phyloP scores from a whole-genome alignment of 2,329 filamentous ascomycete genomes.

The Claviceps monticola region DNA sequence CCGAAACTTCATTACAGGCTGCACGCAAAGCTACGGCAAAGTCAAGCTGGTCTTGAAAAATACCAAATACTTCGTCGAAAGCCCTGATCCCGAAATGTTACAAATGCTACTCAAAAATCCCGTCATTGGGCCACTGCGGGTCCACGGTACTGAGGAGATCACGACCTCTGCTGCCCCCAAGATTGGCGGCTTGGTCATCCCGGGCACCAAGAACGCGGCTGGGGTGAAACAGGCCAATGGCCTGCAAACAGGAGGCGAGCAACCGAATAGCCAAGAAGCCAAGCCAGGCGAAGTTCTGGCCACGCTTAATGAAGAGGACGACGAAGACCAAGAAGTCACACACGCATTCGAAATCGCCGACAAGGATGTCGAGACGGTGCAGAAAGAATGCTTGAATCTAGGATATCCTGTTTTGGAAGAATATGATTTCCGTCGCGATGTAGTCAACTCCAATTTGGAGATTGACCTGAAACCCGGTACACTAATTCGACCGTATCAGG shows the following conservation, averaged over 20 bases:
- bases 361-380: constrained; percentile 69
- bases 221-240: constrained; percentile 61
- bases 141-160: constrained; percentile 58
- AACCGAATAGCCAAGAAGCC: constrained; percentile 32
- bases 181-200: constrained; percentile 78
- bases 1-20: constrained; percentile 60
- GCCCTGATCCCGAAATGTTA: constrained; percentile 71
- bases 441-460: constrained; percentile 76
- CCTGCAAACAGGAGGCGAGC: constrained; percentile 19
- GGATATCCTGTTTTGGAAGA: constrained; percentile 84
- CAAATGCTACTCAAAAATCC: constrained; percentile 77
- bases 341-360: constrained; percentile 88
- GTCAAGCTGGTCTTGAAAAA: constrained; percentile 91
- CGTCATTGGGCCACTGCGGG: constrained; percentile 64
- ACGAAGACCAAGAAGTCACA: constrained; percentile 78
- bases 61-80: constrained; percentile 89
- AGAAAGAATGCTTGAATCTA: constrained; percentile 78
- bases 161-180: constrained; percentile 74
- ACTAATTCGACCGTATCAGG: constrained; percentile 87
- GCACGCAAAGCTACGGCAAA: constrained; percentile 85
- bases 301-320: constrained; percentile 66
- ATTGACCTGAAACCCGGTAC: constrained; percentile 85
- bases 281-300: constrained; percentile 58
- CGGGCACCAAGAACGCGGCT: constrained; percentile 85
- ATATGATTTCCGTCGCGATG: constrained; percentile 91